Evolutionary conservation across 768 basidiomycete genomes (phyloP).

Genomic region (Tricholomella constricta): DNA sequence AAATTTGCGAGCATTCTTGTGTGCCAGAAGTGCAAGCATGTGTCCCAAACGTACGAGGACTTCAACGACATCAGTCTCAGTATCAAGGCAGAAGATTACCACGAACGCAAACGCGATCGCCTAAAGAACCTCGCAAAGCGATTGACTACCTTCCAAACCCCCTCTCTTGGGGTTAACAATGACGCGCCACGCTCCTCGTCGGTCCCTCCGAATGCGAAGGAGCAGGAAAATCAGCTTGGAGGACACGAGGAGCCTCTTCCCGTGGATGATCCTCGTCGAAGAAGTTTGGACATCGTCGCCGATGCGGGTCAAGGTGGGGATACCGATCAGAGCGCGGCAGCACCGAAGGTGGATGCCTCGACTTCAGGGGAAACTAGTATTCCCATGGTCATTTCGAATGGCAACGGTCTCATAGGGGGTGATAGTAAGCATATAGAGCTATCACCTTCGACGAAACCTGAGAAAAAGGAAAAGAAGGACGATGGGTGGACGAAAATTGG

Average conservation of each 20-base stretch:
- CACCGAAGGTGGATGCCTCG: constrained; percentile 19
- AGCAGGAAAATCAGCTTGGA: constrained; percentile 28
- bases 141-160: constrained; percentile 44
- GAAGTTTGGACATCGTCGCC: constrained; percentile 45
- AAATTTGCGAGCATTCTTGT: constrained; percentile 89
- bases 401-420: constrained; percentile 27
- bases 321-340: constrained; percentile 9
- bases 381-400: constrained; percentile 16
- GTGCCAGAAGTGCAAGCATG: constrained; percentile 91
- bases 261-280: constrained; percentile 39
- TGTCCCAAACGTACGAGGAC: constrained; percentile 91
- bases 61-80: constrained; percentile 93
- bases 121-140: constrained; percentile 74
- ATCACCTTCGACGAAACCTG: constrained; percentile 31
- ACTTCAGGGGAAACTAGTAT: constrained; percentile 30
- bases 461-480: constrained; percentile 34
- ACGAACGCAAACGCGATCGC: constrained; percentile 74
- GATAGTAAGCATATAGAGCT: constrained; percentile 41
- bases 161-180: constrained; percentile 10
- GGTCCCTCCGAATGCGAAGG: constrained; percentile 48
- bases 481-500: constrained; percentile 68
- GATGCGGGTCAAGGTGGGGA: constrained; percentile 17
- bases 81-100: constrained; percentile 83
- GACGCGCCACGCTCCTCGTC: constrained; percentile 56
- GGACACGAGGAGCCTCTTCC: constrained; percentile 39